Base-by-base conservation (phyloP, 352 stramenopile genomes). In the Pythium apleroticum region DNA sequence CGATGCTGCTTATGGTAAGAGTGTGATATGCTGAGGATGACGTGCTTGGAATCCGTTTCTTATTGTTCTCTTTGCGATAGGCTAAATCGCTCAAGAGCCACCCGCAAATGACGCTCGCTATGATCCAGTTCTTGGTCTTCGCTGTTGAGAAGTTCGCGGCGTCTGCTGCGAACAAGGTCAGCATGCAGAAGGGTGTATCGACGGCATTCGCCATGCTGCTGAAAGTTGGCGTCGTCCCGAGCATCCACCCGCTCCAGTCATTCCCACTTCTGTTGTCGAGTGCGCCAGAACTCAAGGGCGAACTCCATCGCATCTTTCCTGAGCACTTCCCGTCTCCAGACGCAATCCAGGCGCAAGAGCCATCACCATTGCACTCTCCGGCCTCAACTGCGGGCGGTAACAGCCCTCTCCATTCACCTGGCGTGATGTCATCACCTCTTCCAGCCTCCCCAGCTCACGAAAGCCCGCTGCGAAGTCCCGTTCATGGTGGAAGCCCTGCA, bases 51-150 rank as follows among this genome's bases (percentile, higher is more conserved):
- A 11, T 37, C 19, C 7, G 6, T 10, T 22, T 22, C 48, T 24
- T 28, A 63, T 27, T 33, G 9, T 20, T 54, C 20, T 43, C 57
- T 14, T 59, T 15, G 24, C n/a, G 22, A 24, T 43, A 93, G 84
- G 80, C 90, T 22, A 94, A 94, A 69, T 92, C 83, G n/a, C 70
- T 94, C 20, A 92, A 91, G 68, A 94, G 85, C 50, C 85, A 94
- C 56, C 83, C 85, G 5, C 86, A 88, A 56, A 84, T 94, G 64
- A 92, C 85, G 17, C 75, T 94, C 19, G 74, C 83, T 4, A 92
- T 94, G 85, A 84, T 94, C 15, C 85, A 94, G 63, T 94, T 94
- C 56, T 74, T 94, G 20, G 82, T 94, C 1, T 94, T 92, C 60
- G 83, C 85, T 8, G 85, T 94, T 12, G 85, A 94, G 57, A 94